Evolutionary conservation across 768 basidiomycete species (phyloP), one percentile per base, ranked within the genome.

Genomic region (Lactarius indigo): DNA sequence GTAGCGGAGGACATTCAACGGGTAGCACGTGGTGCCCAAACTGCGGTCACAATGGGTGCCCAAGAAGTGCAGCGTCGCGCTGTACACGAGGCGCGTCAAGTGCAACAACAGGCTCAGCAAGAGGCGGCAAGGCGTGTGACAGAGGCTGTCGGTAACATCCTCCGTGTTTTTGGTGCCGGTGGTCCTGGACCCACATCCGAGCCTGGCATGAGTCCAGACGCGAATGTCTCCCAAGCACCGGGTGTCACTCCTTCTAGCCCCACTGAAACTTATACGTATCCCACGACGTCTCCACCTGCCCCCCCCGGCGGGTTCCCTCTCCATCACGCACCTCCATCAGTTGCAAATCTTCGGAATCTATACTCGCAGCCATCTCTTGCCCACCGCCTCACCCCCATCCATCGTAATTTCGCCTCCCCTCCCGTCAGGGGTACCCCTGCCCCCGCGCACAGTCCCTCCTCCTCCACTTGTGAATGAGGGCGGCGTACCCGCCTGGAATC

Each of bases 91-190:
- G 57, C 61, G 13, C 80, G 79, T 37, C 80, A 82, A 23, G 72
- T 83, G 26, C 80, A 82, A 33, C 81, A 80, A 44, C 73, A 74
- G 28, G 77, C 84, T 1, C 90, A 92, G 72, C 84, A 85, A 70
- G 87, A 88, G 69, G 90, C 91, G 1, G 83, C 85, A 17, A 78
- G 80, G 52, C 80, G 84, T 59, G 84, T 91, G 18, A 82, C 87
- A 4, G 85, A 89, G 33, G 85, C 87, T 9, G 75, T 93, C 35
- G 84, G 82, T 7, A 80, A 80, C 56, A 76, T 92, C 37, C 79
- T 90, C 65, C 83, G 82, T 50, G 75, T 83, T 28, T 77, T 91
- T n/a, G 82, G 78, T 30, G 76, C 74, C 56, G 73, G 71, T 23
- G 35, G 23, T 26, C 12, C 55, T 33, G 59, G 39, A 23, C 39